Evolutionary conservation across 2,329 filamentous ascomycete genomes (phyloP), one percentile per base, ranked within the genome.

Genomic region (Exophiala sp.): DNA sequence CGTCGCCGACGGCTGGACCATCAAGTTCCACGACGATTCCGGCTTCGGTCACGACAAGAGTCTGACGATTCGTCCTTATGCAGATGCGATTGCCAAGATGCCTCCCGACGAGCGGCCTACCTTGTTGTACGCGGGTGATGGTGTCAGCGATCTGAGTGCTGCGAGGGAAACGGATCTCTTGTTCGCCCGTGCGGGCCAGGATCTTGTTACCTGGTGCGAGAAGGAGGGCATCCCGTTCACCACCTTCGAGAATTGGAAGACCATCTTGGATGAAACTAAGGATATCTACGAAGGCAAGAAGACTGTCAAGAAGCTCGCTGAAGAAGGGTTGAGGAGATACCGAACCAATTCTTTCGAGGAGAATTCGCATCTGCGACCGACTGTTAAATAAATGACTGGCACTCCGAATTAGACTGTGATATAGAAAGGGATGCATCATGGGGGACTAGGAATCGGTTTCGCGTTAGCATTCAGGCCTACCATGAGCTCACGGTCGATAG

Each of bases 21-120:
- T 98, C 43, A 75, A 80, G 51, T 98, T 84, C 70, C 89, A 88
- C 64, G 90, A 98, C 66, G 47, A 52, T 55, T 87, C 85, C 64
- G 78, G 83, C 51, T 94, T 94, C 63, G 93, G 93, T n/a, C 93
- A 98, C 66, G 91, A 98, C 76, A 98, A 98, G 79, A 90, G 85
- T 21, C 75, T 91, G 46, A 88, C 93, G 66, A 88, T 98, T 63
- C 82, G 87, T 58, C 88, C 88, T 44, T 97, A 97, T 70, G 83
- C 85, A 2, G 75, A 64, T 34, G 59, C 62, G 24, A 62, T 65
- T 50, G 69, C 68, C 21, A 67, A 81, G 21, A 75, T 95, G 37
- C 82, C 87, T 0, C 74, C 74, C 11, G 67, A 74, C 24, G 70
- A 85, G 63, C 78, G 89, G 35, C 93, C 93, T 1, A 83, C 81